Conservation (phyloP, 2,329 filamentous ascomycete species). For the Lithohypha guttulata region DNA sequence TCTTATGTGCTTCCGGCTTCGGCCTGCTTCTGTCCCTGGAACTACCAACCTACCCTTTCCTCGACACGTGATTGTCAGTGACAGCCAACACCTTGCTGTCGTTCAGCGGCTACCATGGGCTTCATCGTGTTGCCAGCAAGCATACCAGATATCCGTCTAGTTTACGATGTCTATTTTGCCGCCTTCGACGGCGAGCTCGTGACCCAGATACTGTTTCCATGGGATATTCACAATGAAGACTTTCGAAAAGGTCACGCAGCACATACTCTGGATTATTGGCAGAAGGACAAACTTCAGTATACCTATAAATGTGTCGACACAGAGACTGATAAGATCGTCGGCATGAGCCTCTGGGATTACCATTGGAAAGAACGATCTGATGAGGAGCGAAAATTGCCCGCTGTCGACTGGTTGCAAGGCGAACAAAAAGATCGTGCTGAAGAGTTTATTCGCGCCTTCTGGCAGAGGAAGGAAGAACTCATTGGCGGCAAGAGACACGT, state of each 20-base stretch:
- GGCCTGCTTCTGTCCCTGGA: too few relatives aligned
- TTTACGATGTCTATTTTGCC: constrained; percentile 40
- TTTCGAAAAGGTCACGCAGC: constrained; percentile 36
- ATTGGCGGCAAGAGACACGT: constrained; percentile 32
- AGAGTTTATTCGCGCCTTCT: constrained; percentile 32
- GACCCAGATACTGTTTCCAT: constrained; percentile 33
- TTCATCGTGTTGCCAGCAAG: constrained; percentile 37
- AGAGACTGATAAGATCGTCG: constrained; percentile 35
- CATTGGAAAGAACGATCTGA: constrained; percentile 30
- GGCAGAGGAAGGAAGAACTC: constrained; percentile 33
- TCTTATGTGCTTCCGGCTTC: too few relatives aligned
- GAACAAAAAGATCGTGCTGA: constrained; percentile 36
- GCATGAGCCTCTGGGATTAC: constrained; percentile 39
- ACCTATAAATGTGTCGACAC: constrained; percentile 40
- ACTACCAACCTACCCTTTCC: too few relatives aligned
- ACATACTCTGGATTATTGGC: constrained; percentile 32
- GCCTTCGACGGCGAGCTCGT: constrained; percentile 34
- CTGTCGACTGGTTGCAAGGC: constrained; percentile 39
- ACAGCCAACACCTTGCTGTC: too few relatives aligned
- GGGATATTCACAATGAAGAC: constrained; percentile 23
- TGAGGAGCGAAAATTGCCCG: constrained; percentile 35
- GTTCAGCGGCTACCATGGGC: too few relatives aligned
- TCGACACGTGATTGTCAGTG: too few relatives aligned
- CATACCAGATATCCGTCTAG: constrained; percentile 36
- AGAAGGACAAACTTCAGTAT: constrained; percentile 33